phyloP scores from a whole-genome alignment of 495 filamentous ascomycete species.

The Neurospora discreta region DNA sequence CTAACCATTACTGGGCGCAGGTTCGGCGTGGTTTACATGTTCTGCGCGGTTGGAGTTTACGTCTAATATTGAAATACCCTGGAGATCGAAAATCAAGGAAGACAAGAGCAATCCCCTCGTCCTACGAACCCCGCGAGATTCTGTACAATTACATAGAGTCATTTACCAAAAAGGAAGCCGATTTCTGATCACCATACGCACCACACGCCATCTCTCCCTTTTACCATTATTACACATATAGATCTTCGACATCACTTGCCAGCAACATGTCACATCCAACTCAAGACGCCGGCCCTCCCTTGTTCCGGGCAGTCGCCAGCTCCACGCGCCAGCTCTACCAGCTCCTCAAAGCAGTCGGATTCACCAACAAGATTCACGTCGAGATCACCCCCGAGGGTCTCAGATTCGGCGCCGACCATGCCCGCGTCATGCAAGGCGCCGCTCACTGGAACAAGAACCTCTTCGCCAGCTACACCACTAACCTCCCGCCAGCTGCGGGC shows the following conservation, averaged over 20 bases:
- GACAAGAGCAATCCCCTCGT: not conserved
- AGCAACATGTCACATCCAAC: not conserved
- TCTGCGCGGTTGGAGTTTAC: constrained; percentile 97
- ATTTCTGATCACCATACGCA: constrained; percentile 1
- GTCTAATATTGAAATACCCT: constrained; percentile 50
- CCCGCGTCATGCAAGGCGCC: constrained; percentile 75
- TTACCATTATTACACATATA: not conserved
- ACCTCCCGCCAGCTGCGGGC: constrained; percentile 12
- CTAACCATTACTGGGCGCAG: constrained; percentile 31
- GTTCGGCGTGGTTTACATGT: constrained; percentile 93
- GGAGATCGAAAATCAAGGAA: constrained; percentile 14
- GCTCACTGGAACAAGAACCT: constrained; percentile 64
- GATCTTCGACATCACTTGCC: not conserved
- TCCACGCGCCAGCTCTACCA: constrained; percentile 81
- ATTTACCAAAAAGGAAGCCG: constrained; percentile 8
- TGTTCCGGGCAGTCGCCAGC: constrained; percentile 76
- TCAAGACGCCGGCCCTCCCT: constrained; percentile 22
- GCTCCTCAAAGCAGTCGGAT: constrained; percentile 80
- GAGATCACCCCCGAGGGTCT: constrained; percentile 74
- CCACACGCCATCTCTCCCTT: not conserved
- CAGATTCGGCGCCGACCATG: constrained; percentile 76
- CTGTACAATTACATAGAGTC: constrained; percentile 32
- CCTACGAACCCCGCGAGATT: constrained; percentile 10
- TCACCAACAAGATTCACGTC: constrained; percentile 69
- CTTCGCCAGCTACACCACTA: constrained; percentile 69